A percentile compares a stretch with the other conserved stretches of the same genome.
Evolutionary conservation across 495 filamentous ascomycete genomes (phyloP).

Genomic region (Penicillium mononematosum): DNA sequence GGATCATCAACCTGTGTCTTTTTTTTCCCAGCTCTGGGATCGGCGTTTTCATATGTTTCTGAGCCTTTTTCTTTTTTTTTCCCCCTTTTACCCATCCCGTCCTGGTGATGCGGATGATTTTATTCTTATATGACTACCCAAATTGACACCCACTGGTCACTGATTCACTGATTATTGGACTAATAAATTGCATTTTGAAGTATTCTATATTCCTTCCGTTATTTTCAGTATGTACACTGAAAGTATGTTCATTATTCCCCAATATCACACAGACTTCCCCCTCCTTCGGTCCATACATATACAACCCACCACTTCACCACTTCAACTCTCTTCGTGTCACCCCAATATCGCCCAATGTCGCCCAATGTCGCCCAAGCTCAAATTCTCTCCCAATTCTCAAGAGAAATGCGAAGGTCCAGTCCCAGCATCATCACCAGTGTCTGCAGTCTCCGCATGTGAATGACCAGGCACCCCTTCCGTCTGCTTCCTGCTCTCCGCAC

Average conservation of each 20-base stretch:
- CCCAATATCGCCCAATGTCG: background rate
- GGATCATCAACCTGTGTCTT: background rate
- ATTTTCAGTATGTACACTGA: background rate
- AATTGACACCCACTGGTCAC: constrained; percentile 12
- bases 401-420: constrained; percentile 20
- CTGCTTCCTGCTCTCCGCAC: constrained; percentile 14
- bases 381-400: background rate
- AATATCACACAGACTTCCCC: background rate
- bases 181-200: background rate
- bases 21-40: constrained; percentile 4
- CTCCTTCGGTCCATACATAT: constrained; percentile 6
- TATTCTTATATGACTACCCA: constrained; percentile 13
- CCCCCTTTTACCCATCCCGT: constrained; percentile 2
- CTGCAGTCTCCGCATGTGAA: constrained; percentile 28
- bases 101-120: constrained; percentile 13
- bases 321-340: constrained; percentile 1
- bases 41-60: constrained; percentile 7
- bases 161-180: background rate
- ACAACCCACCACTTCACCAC: background rate
- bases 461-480: constrained; percentile 16
- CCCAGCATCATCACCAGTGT: constrained; percentile 16
- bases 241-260: background rate
- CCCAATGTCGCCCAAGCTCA: too few species aligned
- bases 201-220: constrained; percentile 1
- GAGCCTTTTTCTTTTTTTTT: background rate